Evolutionary conservation across 2,329 filamentous ascomycete species (phyloP).

Genomic region (Plectosphaerella cucumerina): DNA sequence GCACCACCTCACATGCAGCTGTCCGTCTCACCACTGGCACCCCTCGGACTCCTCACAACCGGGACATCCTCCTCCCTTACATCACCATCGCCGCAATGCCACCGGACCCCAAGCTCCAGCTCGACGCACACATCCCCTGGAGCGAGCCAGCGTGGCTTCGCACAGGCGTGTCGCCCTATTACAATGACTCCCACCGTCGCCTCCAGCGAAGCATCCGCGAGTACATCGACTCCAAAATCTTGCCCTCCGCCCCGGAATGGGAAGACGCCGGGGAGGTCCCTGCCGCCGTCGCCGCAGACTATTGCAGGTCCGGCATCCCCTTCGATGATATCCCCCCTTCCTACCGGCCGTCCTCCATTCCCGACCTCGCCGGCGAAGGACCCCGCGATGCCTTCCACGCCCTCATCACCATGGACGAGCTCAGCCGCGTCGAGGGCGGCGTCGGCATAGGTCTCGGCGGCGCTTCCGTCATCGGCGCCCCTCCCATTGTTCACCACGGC

Average conservation of each 20-base stretch:
- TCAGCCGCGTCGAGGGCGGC: conserved; percentile 49
- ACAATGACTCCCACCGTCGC: conserved; percentile 56
- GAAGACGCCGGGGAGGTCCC: conserved; percentile 53
- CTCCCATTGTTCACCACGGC: conserved; percentile 60
- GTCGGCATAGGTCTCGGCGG: conserved; percentile 55
- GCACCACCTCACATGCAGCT: too few relatives aligned
- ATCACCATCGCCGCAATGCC: neutral
- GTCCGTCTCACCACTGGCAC: too few relatives aligned
- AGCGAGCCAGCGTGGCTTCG: conserved; percentile 23
- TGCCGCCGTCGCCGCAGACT: conserved; percentile 28
- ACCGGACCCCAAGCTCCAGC: neutral
- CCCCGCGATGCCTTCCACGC: conserved; percentile 55
- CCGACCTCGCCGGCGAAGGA: conserved; percentile 39
- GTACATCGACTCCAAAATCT: conserved; percentile 55
- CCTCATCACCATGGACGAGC: conserved; percentile 52
- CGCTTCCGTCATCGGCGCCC: conserved; percentile 58
- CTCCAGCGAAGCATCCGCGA: conserved; percentile 52
- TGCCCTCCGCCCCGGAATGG: conserved; percentile 59
- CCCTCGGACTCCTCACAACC: too few relatives aligned
- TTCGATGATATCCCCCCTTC: conserved; percentile 28
- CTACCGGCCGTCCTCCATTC: conserved; percentile 18
- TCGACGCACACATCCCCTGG: neutral
- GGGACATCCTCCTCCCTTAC: neutral
- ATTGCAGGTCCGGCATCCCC: conserved; percentile 33
- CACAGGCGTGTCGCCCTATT: conserved; percentile 45